A percentile compares a stretch with the other conserved stretches of the same genome.
Evolutionary conservation across 2,329 filamentous ascomycete genomes (phyloP).

Genomic region (Cytospora piceae): DNA sequence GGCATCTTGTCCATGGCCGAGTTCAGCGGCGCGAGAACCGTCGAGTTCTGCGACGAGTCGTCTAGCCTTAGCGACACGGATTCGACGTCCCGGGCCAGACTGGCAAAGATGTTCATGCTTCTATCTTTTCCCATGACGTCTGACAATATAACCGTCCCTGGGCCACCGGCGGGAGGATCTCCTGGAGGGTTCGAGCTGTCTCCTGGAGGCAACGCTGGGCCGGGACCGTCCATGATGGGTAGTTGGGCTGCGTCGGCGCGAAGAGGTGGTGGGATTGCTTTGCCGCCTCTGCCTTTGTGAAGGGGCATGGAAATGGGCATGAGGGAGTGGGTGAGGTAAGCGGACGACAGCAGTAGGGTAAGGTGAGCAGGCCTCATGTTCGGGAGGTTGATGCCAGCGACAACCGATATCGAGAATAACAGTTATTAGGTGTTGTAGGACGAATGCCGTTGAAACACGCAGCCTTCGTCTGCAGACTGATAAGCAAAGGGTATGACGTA

Average conservation of each 20-base stretch:
- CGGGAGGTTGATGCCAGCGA: neutral
- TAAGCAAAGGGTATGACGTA: conserved; percentile 14
- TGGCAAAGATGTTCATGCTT: conserved; percentile 82
- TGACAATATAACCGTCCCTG: conserved; percentile 68
- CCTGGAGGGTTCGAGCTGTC: conserved; percentile 29
- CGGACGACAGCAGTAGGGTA: conserved; percentile 15
- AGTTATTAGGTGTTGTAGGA: neutral
- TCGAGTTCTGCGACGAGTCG: conserved; percentile 70
- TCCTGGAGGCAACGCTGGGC: conserved; percentile 36
- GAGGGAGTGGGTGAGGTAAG: conserved; percentile 11
- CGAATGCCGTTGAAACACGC: neutral
- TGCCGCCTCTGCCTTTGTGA: conserved; percentile 21
- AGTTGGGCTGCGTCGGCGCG: conserved; percentile 35
- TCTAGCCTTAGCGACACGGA: conserved; percentile 71
- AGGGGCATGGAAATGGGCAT: conserved; percentile 13
- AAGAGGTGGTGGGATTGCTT: conserved; percentile 32
- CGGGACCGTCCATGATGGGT: conserved; percentile 40
- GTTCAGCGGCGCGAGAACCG: conserved; percentile 87
- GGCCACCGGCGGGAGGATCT: conserved; percentile 39
- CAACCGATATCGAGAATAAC: neutral
- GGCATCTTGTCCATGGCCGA: conserved; percentile 76
- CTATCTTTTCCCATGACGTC: conserved; percentile 83
- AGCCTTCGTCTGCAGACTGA: neutral
- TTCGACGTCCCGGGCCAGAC: conserved; percentile 76
- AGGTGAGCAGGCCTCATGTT: conserved; percentile 14